phyloP scores from a whole-genome alignment of 441 rosid genomes.

The Lepidium campestre region DNA sequence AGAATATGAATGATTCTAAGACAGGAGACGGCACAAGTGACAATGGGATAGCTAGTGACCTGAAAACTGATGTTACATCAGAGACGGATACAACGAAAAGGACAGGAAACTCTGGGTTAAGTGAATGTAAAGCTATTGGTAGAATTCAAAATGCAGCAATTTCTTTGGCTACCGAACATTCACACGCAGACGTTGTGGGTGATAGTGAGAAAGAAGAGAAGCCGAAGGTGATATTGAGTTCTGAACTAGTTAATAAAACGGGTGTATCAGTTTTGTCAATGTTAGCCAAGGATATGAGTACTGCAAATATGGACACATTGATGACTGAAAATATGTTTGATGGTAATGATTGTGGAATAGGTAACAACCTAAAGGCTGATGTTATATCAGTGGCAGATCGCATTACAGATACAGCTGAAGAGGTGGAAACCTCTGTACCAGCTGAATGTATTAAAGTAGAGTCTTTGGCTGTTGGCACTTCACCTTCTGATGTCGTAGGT shows the following conservation, averaged over 20 bases:
- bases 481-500: slow-evolving; percentile 19
- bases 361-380: slow-evolving; percentile 25
- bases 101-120: slow-evolving; percentile 4
- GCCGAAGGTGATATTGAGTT: slow-evolving; percentile 10
- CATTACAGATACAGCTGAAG: slow-evolving; percentile 25
- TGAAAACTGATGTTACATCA: slow-evolving; percentile 22
- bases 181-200: slow-evolving; percentile 20
- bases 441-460: slow-evolving; percentile 28
- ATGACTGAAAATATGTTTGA: slow-evolving; percentile 32
- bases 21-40: slow-evolving; percentile 31
- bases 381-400: slow-evolving; percentile 15
- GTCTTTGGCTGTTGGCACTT: slow-evolving; percentile 26
- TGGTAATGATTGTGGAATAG: slow-evolving; percentile 28
- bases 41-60: slow-evolving; percentile 20
- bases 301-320: slow-evolving; percentile 30
- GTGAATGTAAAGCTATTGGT: slow-evolving; percentile 29
- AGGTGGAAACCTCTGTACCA: slow-evolving; percentile 15
- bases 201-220: slow-evolving; percentile 36
- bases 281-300: slow-evolving; percentile 25
- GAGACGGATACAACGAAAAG: slow-evolving; percentile 27
- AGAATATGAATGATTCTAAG: slow-evolving; percentile 23
- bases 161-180: slow-evolving; percentile 27
- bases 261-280: slow-evolving; percentile 16
- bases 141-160: slow-evolving; percentile 24
- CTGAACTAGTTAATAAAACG: slow-evolving; percentile 23